A percentile compares a stretch with the other conserved stretches of the same genome.
Conservation (phyloP, 2,329 filamentous ascomycete genomes). For the Tolypocladium paradoxum region DNA sequence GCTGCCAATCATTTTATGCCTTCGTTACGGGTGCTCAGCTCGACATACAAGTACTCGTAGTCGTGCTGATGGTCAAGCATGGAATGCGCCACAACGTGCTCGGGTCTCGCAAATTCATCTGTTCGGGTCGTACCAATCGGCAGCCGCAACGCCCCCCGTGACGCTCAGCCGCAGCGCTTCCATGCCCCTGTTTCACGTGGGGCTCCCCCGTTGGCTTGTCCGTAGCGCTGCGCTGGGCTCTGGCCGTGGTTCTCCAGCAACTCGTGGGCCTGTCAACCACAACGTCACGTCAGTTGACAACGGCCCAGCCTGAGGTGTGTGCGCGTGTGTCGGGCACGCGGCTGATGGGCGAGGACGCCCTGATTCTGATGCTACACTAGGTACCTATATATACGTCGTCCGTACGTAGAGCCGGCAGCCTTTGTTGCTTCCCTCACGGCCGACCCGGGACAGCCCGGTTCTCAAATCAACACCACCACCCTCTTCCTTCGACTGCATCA, state of each 20-base stretch:
- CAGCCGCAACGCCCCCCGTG: background rate
- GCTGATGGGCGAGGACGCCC: background rate
- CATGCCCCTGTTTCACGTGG: background rate
- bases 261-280: background rate
- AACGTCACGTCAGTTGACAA: background rate
- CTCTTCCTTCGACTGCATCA: conserved; percentile 4
- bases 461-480: background rate
- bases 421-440: background rate
- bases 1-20: background rate
- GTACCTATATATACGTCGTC: background rate
- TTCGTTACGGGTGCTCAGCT: background rate
- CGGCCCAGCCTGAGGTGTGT: background rate
- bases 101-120: background rate
- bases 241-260: background rate
- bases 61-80: background rate
- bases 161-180: background rate
- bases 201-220: background rate
- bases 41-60: no score
- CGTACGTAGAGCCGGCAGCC: background rate
- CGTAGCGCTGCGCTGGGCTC: background rate
- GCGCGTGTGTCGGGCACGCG: background rate
- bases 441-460: background rate
- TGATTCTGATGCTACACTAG: background rate
- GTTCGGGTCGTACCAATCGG: background rate
- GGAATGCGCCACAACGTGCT: background rate